Evolutionary conservation across 2,329 filamentous ascomycete genomes (phyloP), one percentile per base, ranked within the genome.

Genomic region (Chalaropsis ovoidea): DNA sequence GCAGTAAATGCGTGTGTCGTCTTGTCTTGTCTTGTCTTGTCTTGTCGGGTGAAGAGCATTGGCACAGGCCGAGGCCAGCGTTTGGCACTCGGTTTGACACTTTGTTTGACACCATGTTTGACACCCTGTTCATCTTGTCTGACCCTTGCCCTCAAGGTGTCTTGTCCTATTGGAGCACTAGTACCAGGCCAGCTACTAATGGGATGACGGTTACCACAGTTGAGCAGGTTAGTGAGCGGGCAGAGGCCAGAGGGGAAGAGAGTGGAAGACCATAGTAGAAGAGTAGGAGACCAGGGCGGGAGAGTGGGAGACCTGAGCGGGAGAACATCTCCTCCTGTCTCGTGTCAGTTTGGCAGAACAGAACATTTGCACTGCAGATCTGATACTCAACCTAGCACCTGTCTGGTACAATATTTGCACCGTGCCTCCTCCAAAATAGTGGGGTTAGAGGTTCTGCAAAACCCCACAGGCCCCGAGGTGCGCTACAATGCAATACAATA

Each of bases 51-150:
- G 6, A 3, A 52, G 47, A 52, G 19, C 15, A 24, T 58, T 58
- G 54, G 27, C 54, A 58, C 31, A 39, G 27, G 54, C 54, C 54
- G n/a, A 31, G n/a, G 17, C 54, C 15, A 11, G 8, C 31, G 27
- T 39, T 58, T 58, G 31, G 27, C 17, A 39, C 54, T n/a, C 27
- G 17, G 54, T 58, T 58, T 58, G 54, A 39, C 54, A 58, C 54
- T 58, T 58, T 17, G 54, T 39, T 39, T 58, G 54, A 31, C 52
- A 27, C 52, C 13, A 10, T n/a, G 31, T 15, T 43, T 15, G 42
- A 58, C 54, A 58, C 54, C 47, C 24, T 2, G 47, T 17, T 52
- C 47, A 13, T 4, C 22, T 52, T 52, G 47, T 52, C 47, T 27
- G 22, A 52, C 22, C 47, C 47, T 52, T 52, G 47, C 47, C 47